A percentile compares a stretch with the other conserved stretches of the same genome.
Evolutionary conservation across 768 basidiomycete genomes (phyloP).

Genomic region (Suillus weaverae): DNA sequence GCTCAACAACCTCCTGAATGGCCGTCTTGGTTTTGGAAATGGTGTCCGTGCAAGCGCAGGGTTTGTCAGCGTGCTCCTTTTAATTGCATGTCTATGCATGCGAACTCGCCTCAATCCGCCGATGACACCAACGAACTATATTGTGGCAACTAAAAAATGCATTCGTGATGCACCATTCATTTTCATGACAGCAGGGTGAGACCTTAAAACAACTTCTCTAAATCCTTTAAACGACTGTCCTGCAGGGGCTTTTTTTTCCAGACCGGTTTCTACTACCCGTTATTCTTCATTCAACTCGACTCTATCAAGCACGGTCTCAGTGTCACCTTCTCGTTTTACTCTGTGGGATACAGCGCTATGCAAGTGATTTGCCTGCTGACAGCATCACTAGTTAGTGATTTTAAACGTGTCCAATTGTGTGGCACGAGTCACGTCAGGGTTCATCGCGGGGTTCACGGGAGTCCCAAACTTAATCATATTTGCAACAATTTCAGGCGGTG

Average conservation of each 20-base stretch:
- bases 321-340: constrained; percentile 47
- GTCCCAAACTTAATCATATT: constrained; percentile 42
- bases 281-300: constrained; percentile 53
- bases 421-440: constrained; percentile 33
- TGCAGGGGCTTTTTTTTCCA: constrained; percentile 19
- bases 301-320: constrained; percentile 45
- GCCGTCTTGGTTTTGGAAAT: constrained; percentile 33
- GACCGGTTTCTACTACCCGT: constrained; percentile 45
- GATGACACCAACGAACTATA: constrained; percentile 10
- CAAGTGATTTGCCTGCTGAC: background rate
- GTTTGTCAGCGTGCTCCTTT: constrained; percentile 35
- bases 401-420: constrained; percentile 28
- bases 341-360: constrained; percentile 29
- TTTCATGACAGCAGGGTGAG: constrained; percentile 5
- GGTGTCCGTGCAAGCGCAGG: constrained; percentile 45
- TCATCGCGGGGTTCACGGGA: constrained; percentile 37
- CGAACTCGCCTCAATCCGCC: constrained; percentile 37
- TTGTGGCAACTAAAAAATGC: constrained; percentile 3
- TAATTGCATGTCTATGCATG: constrained; percentile 28
- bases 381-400: constrained; percentile 28
- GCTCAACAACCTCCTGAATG: constrained; percentile 25
- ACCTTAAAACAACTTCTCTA: background rate
- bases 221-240: background rate
- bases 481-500: constrained; percentile 28
- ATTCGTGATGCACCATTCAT: constrained; percentile 7